A percentile compares a stretch with the other conserved stretches of the same genome.
Conservation (phyloP, 108 stramenopile species). For the Fragilaria crotonensis region DNA sequence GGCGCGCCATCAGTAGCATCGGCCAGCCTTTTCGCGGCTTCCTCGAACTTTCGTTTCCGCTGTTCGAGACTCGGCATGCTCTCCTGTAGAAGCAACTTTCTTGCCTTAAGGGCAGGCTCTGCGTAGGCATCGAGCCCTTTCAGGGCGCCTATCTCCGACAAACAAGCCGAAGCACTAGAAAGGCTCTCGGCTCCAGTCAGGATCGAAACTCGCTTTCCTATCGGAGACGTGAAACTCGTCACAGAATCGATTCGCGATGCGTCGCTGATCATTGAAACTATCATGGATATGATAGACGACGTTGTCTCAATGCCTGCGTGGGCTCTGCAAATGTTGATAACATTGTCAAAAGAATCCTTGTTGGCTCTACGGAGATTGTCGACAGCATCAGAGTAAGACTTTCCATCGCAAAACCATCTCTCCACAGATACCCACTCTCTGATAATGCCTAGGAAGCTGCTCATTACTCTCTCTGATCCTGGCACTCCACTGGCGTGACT, state of each 20-base stretch:
- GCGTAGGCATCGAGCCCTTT: constrained; percentile 67
- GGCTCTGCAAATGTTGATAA: constrained; percentile 77
- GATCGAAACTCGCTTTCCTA: constrained; percentile 44
- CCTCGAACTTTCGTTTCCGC: constrained; percentile 47
- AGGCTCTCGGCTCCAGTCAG: constrained; percentile 73
- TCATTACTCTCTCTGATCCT: constrained; percentile 73
- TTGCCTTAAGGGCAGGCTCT: constrained; percentile 68
- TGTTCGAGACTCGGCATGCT: constrained; percentile 85
- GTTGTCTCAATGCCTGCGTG: constrained; percentile 76
- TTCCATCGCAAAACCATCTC: constrained; percentile 80
- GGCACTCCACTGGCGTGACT: constrained; percentile 52
- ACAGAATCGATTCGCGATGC: constrained; percentile 48
- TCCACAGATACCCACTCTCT: constrained; percentile 79
- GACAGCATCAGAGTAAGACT: constrained; percentile 84
- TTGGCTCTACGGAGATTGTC: constrained; percentile 81
- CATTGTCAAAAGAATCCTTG: constrained; percentile 46
- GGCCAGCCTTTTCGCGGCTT: constrained; percentile 43
- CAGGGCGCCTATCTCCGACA: constrained; percentile 91
- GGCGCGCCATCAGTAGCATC: constrained; percentile 18
- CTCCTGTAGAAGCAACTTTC: constrained; percentile 87
- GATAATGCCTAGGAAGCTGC: constrained; percentile 60
- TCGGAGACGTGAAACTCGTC: constrained; percentile 26
- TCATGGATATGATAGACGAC: constrained; percentile 56
- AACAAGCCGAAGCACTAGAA: constrained; percentile 68
- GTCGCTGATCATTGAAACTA: constrained; percentile 81